Conservation (phyloP, 140 eudicot genomes). For the Erigeron philadelphicus region DNA sequence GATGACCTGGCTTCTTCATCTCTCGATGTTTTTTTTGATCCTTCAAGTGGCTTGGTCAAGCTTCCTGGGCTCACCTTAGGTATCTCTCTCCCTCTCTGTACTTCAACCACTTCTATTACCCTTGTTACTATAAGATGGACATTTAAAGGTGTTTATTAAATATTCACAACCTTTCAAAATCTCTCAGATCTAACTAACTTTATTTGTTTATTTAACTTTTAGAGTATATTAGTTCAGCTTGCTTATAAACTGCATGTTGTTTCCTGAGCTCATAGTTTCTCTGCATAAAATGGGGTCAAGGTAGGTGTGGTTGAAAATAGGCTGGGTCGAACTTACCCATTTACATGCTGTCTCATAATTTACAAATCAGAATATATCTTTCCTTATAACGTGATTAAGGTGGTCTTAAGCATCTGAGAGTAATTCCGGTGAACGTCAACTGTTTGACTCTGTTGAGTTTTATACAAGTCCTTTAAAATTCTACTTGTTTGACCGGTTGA, state of each 20-base stretch:
- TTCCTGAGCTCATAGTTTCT: constrained; percentile 3
- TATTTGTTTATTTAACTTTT: background rate
- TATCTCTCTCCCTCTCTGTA: constrained; percentile 34
- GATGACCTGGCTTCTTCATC: constrained; percentile 95
- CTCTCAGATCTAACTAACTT: background rate
- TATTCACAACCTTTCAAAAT: background rate
- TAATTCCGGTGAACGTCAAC: background rate
- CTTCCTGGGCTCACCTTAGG: constrained; percentile 91
- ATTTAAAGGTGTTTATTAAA: constrained; percentile 8
- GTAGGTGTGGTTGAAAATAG: background rate
- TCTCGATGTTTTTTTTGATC: constrained; percentile 96
- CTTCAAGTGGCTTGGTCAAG: constrained; percentile 70
- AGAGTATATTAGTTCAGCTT: background rate
- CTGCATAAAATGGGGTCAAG: background rate
- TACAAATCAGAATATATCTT: background rate
- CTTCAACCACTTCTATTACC: background rate
- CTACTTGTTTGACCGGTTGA: no score
- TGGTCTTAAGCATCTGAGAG: constrained; percentile 1
- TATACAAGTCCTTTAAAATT: no score
- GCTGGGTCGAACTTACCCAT: background rate
- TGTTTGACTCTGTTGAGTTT: no score
- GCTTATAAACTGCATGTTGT: background rate
- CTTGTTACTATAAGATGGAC: background rate
- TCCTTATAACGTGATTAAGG: background rate
- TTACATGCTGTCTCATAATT: background rate